Evolutionary conservation across 306 rosid genomes (phyloP).

Genomic region (Luffa aegyptiaca): DNA sequence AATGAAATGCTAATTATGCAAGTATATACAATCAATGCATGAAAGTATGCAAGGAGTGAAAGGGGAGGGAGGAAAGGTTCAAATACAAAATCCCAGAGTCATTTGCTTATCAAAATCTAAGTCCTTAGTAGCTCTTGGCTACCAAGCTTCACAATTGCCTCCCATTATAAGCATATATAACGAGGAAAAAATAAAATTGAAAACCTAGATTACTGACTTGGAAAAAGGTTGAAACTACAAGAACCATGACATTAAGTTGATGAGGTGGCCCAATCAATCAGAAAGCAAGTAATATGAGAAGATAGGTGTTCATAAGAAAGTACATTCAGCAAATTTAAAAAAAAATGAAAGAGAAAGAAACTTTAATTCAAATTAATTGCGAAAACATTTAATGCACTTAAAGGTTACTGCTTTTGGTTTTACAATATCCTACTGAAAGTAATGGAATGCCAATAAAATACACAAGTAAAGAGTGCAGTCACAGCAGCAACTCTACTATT

Average conservation of each 20-base stretch:
- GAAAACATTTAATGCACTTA: background rate
- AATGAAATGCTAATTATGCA: background rate
- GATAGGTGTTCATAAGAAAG: background rate
- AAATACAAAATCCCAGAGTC: background rate
- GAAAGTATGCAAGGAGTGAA: background rate
- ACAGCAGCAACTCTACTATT: background rate
- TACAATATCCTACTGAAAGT: background rate
- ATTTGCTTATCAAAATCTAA: background rate
- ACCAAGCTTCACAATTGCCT: background rate
- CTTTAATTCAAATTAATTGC: background rate
- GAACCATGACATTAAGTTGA: background rate
- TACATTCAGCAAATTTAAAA: background rate
- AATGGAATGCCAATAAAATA: background rate
- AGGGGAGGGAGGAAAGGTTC: background rate
- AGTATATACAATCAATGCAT: background rate
- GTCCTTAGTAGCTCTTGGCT: background rate
- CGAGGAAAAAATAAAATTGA: background rate
- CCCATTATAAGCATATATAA: background rate
- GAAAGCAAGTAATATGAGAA: background rate
- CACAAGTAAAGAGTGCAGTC: background rate
- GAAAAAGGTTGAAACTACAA: background rate
- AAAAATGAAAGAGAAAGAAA: background rate
- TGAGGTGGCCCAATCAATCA: background rate
- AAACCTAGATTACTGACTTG: background rate
- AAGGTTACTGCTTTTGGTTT: background rate